Evolutionary conservation across 2,329 filamentous ascomycete genomes (phyloP), one percentile per base, ranked within the genome.

Genomic region (Colletotrichum paranaense): DNA sequence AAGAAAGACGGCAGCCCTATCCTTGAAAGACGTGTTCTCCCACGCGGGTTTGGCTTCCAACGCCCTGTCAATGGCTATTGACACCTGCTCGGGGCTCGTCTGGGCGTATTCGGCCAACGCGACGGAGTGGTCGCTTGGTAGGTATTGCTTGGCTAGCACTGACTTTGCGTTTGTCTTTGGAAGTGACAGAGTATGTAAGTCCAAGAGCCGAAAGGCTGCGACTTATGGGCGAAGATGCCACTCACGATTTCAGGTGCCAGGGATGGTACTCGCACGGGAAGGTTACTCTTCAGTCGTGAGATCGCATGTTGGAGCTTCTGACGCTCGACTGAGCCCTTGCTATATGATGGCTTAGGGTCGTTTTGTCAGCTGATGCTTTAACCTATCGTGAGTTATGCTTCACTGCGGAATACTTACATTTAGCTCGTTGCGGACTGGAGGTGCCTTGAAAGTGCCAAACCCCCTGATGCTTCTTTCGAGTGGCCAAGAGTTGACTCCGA

Each of bases 1-100:
- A 79, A 98, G 90, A 87, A 98, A 98, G 80, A 99, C 90, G 68
- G 95, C 94, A 14, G 96, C 96, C 67, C 96, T 91, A 84, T 98
- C 96, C 59, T 94, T 91, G 80, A 98, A 98, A 14, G 96, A 94
- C 22, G 97, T 88, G 5, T 89, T 88, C 80, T 96, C 95, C 96
- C 97, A 99, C 42, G 91, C 89, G 67, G 91, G 88, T 86, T 97
- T 97, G 60, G 95, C 95, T n/a, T 90, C 91, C 53, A 98, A 89
- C 30, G 96, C 96, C 52, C 94, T 90, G 32, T 94, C 90, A 79
- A 98, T 98, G 67, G 96, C 95, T 52, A 87, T 87, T 75, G 90
- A 88, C 76, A 98, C 93, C 79, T 98, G 92, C 76, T 90, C 87
- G 32, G 92, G 85, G 58, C 91, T 92, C 72, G 96, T 96, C 76